A percentile compares a stretch with the other conserved stretches of the same genome.
These are phyloP conservation scores for Didymella exigua DNA, from an alignment of 2,329 filamentous ascomycete species.

Conservation along the genomic window DNA sequence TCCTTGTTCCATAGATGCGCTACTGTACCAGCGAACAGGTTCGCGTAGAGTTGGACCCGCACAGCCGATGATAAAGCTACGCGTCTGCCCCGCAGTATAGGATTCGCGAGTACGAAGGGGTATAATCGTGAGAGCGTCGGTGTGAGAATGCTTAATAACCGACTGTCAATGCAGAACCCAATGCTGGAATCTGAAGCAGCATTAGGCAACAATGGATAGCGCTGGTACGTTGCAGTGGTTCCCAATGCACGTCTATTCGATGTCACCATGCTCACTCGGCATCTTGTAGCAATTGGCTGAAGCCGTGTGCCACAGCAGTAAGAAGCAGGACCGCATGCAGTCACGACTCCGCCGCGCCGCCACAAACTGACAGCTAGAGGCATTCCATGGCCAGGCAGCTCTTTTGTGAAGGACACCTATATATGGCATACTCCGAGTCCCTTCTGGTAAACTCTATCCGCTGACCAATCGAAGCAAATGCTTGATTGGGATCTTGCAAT, in stretches of 20 bases:
- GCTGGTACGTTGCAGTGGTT: neutral
- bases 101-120: constrained; percentile 21
- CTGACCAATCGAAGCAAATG: constrained; percentile 7
- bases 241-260: neutral
- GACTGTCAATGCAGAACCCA: constrained; percentile 17
- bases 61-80: constrained; percentile 19
- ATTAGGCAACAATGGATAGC: constrained; percentile 3
- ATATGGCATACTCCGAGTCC: constrained; percentile 33
- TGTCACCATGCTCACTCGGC: neutral
- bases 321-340: neutral
- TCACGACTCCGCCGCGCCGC: neutral
- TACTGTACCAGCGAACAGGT: constrained; percentile 32
- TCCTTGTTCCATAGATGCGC: constrained; percentile 29
- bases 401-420: constrained; percentile 22
- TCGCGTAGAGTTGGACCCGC: constrained; percentile 24
- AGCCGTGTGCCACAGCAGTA: constrained; percentile 14
- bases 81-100: constrained; percentile 41
- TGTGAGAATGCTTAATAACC: constrained; percentile 1
- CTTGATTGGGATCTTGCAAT: constrained; percentile 19
- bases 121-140: constrained; percentile 5
- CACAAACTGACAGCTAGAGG: neutral
- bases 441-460: constrained; percentile 26
- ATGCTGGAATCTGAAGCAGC: constrained; percentile 1
- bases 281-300: constrained; percentile 13
- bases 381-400: neutral